A percentile compares a stretch with the other conserved stretches of the same genome.
phyloP scores from a whole-genome alignment of 202 grass and related monocot genomes.

The Zizania palustris region DNA sequence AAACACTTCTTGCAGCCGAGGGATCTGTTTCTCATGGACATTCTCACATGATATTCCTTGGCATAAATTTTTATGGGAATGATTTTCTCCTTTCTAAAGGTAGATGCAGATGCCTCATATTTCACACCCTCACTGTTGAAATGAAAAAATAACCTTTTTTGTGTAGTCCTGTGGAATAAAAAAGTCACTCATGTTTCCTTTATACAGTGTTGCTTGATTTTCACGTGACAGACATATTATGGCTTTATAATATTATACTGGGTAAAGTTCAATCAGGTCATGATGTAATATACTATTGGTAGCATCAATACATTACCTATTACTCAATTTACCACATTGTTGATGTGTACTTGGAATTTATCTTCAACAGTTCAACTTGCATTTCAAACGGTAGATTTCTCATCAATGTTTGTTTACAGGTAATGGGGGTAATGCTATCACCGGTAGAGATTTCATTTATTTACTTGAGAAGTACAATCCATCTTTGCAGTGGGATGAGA shows the following conservation, averaged over 20 bases:
- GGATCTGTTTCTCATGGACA: slow-evolving; percentile 29
- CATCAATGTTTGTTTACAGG: slow-evolving; percentile 49
- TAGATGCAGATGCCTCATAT: slow-evolving; percentile 39
- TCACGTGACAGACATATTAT: slow-evolving; percentile 20
- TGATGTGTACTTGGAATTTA: slow-evolving; percentile 35
- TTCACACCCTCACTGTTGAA: not conserved
- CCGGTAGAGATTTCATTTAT: slow-evolving; percentile 68
- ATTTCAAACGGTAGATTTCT: slow-evolving; percentile 32
- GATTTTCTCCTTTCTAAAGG: slow-evolving; percentile 77
- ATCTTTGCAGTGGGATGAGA: slow-evolving; percentile 72
- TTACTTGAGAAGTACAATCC: slow-evolving; percentile 85
- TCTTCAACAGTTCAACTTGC: not conserved
- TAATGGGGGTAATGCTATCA: slow-evolving; percentile 67
- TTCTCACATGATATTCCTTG: slow-evolving; percentile 82
- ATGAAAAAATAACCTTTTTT: slow-evolving; percentile 25
- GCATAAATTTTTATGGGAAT: slow-evolving; percentile 94
- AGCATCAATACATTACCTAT: slow-evolving; percentile 30
- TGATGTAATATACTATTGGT: slow-evolving; percentile 18
- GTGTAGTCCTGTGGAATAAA: not conserved
- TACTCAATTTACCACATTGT: not conserved
- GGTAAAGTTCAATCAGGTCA: slow-evolving; percentile 15
- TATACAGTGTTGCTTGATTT: slow-evolving; percentile 26
- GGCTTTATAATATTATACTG: slow-evolving; percentile 8
- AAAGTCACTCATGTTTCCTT: slow-evolving; percentile 5
- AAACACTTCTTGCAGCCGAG: slow-evolving; percentile 58